These are phyloP conservation scores for Symbiodinium pilosum DNA, from an alignment of 73 alveolate genomes.

Conservation along the genomic window DNA sequence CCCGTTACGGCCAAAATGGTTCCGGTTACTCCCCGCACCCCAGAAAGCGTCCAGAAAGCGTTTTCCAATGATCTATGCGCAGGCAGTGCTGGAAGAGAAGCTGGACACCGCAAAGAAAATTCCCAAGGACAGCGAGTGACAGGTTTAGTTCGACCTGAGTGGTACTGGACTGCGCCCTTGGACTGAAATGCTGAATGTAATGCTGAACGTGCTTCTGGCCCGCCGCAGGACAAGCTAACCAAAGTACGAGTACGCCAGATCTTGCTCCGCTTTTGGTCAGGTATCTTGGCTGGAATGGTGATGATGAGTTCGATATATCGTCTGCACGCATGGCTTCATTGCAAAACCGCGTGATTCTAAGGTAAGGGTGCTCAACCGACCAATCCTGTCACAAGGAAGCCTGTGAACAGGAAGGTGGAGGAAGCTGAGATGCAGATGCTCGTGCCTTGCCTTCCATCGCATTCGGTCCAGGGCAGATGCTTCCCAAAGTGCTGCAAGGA, in stretches of 20 bases:
- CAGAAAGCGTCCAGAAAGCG: too few relatives aligned
- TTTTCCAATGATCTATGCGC: too few relatives aligned
- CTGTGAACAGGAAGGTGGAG: constrained; percentile 39
- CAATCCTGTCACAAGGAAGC: constrained; percentile 47
- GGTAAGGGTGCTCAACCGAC: constrained; percentile 83
- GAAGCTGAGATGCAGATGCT: constrained; percentile 75
- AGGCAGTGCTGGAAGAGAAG: not conserved
- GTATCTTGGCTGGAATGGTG: not conserved
- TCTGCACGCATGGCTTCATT: not conserved
- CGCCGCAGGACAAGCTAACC: constrained; percentile 48
- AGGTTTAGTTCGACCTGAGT: too few relatives aligned
- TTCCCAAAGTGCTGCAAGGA: too few relatives aligned
- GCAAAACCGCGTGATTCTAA: not conserved
- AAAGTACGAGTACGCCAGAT: constrained; percentile 90
- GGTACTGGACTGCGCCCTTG: too few relatives aligned
- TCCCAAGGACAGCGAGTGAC: too few relatives aligned
- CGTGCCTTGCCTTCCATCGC: constrained; percentile 48
- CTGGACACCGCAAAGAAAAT: not conserved
- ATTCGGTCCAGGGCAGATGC: too few relatives aligned
- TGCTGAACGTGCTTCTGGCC: too few relatives aligned
- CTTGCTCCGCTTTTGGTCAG: constrained; percentile 68
- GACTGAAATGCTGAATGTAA: too few relatives aligned
- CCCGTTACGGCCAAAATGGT: too few relatives aligned
- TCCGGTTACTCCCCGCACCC: too few relatives aligned
- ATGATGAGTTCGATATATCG: not conserved